Percentiles rank a stretch among this genome's conserved stretches.
phyloP scores from a whole-genome alignment of 83 land plant genomes.

The Picea abies region DNA sequence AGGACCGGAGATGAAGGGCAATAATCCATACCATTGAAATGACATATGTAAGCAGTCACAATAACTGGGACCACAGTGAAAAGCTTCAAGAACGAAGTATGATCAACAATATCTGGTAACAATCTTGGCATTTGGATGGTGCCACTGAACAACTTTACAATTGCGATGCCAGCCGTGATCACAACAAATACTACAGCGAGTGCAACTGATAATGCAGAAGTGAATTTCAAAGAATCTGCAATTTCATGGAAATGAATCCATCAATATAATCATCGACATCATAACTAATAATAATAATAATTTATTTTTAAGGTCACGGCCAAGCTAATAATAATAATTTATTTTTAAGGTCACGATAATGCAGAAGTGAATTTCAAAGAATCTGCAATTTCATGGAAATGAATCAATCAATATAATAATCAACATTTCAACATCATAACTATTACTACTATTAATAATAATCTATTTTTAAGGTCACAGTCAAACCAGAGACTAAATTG shows the following conservation, averaged over 20 bases:
- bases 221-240: too few relatives aligned
- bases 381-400: not conserved
- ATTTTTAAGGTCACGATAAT: too few relatives aligned
- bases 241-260: not conserved
- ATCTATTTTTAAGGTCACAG: too few relatives aligned
- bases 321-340: too few relatives aligned
- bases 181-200: constrained; percentile 87
- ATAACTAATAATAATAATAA: not conserved
- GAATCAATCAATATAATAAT: not conserved
- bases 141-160: constrained; percentile 53
- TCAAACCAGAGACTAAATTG: not conserved
- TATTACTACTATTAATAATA: not conserved
- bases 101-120: constrained; percentile 46
- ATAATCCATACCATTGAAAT: constrained; percentile 50
- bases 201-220: not conserved
- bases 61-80: constrained; percentile 87
- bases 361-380: too few relatives aligned
- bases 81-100: constrained; percentile 40
- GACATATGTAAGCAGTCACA: constrained; percentile 91
- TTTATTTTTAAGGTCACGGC: too few relatives aligned
- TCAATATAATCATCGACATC: not conserved
- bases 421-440: not conserved
- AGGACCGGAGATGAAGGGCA: not conserved
- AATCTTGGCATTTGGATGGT: constrained; percentile 51
- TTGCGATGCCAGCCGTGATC: constrained; percentile 58